These are phyloP conservation scores for Kitagawia praeruptora DNA, from an alignment of 129 eudicot genomes.

Conservation along the genomic window DNA sequence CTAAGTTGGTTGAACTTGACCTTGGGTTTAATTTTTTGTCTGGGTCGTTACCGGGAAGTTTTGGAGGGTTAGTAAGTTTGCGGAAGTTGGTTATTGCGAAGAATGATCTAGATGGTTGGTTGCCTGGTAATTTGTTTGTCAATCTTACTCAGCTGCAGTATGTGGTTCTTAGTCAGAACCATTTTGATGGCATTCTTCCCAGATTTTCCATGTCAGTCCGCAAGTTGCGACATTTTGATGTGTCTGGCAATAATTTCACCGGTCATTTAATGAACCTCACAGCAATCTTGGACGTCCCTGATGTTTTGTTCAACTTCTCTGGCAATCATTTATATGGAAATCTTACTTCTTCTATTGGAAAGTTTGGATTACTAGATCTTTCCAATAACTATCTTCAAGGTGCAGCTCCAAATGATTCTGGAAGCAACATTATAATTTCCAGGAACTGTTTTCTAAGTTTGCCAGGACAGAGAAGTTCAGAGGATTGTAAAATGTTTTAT, in stretches of 20 bases:
- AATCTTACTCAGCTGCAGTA: conserved; percentile 21
- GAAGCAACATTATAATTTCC: conserved; percentile 11
- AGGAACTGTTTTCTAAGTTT: conserved; percentile 42
- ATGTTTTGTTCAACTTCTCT: conserved; percentile 47
- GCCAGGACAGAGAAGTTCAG: conserved; percentile 37
- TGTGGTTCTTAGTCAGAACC: conserved; percentile 40
- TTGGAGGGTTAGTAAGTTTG: conserved; percentile 37
- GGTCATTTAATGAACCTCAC: conserved; percentile 27
- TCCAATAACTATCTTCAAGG: conserved; percentile 69
- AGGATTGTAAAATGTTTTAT: conserved; percentile 47
- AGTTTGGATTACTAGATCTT: conserved; percentile 36
- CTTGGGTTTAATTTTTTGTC: conserved; percentile 41
- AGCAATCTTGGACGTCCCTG: conserved; percentile 20
- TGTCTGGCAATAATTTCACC: conserved; percentile 33
- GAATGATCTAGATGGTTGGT: conserved; percentile 41
- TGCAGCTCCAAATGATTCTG: conserved; percentile 10
- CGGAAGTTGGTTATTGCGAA: conserved; percentile 29
- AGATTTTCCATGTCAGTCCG: conserved; percentile 20
- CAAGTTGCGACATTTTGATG: conserved; percentile 24
- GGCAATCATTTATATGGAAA: conserved; percentile 54
- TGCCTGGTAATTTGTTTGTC: conserved; percentile 23
- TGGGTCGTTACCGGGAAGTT: conserved; percentile 41
- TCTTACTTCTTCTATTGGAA: conserved; percentile 17
- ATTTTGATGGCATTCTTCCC: conserved; percentile 41
- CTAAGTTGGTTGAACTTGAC: conserved; percentile 50